These are phyloP conservation scores for Boechera stricta DNA, from an alignment of 345 rosid species.

Conservation along the genomic window DNA sequence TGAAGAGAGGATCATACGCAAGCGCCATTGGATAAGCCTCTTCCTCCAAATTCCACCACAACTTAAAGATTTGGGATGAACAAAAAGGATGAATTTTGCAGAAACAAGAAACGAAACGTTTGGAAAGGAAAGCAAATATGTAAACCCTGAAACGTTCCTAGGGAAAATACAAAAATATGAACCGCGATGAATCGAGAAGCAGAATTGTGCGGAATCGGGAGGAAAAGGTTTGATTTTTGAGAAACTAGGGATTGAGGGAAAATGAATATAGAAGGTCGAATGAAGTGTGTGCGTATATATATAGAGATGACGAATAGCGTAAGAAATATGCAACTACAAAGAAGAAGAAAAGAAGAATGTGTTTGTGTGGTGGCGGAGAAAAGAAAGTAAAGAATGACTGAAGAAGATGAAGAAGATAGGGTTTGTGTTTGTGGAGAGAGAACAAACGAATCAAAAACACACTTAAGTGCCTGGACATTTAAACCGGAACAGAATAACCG, in stretches of 20 bases:
- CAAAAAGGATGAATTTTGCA: background rate
- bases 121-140: background rate
- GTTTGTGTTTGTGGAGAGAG: conserved; percentile 18
- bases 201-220: too few species aligned
- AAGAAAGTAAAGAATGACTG: conserved; percentile 12
- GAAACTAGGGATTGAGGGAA: background rate
- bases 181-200: too few species aligned
- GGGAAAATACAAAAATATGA: too few species aligned
- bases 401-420: conserved; percentile 29
- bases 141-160: too few species aligned
- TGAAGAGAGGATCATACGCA: conserved; percentile 50
- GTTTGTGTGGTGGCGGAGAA: conserved; percentile 45
- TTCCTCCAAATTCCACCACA: background rate
- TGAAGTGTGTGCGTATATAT: conserved; percentile 18
- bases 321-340: background rate
- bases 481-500: too few species aligned
- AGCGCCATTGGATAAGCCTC: conserved; percentile 52
- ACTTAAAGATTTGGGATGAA: too few species aligned
- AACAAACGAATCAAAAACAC: background rate
- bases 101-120: too few species aligned
- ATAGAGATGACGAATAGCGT: background rate
- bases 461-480: too few species aligned
- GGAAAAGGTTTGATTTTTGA: background rate
- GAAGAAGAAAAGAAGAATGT: conserved; percentile 7
- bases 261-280: conserved; percentile 29